Base-by-base conservation (phyloP, 345 rosid genomes). In the Arabidopsis suecica region DNA sequence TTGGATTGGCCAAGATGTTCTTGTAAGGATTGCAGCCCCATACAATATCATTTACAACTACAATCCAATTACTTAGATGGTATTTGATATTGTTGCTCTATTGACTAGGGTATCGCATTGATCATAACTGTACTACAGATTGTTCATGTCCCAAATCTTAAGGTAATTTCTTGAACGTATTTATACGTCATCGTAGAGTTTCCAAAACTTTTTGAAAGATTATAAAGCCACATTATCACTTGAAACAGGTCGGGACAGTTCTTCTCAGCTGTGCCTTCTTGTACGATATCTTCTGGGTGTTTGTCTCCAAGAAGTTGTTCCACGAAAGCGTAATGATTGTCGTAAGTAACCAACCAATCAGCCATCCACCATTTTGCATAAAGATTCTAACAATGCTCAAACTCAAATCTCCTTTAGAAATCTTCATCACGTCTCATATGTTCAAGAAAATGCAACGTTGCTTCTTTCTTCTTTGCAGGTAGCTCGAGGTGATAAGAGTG, bases 271-370 rank as follows among this genome's bases (percentile, higher is more conserved):
- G 98, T 75, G 97, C 98, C 55, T 96, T 96, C 87, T 79, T 93
- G 76, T 93, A 96, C 47, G 98, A 93, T 82, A 96, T 93, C 80
- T 96, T 96, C 81, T 96, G 99, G 99, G 99, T 96, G 74, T 96
- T 93, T 47, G 78, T 93, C 76, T 96, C 99, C 28, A 96, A 91
- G 89, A 90, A 86, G 86, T 62, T 90, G 85, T 96, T 93, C 85
- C 87, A 89, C 23, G 96, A 96, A 85, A 96, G 99, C 40, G 99
- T 96, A 65, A 96, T 96, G 99, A 96, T 96, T 78, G 97, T 91
- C 78, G 99, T 93, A 84, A 85, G 93, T 86, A 73, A 69, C 80
- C 55, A 62, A 47, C 58, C 38, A 32, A 18, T 56, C 22, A 7
- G 28, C 60, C 55, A 65, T 7, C 65, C 22, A 14, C 45, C 54